Base-by-base conservation (phyloP, 1,284 basidiomycete genomes). In the Leccinum fuscescens region DNA sequence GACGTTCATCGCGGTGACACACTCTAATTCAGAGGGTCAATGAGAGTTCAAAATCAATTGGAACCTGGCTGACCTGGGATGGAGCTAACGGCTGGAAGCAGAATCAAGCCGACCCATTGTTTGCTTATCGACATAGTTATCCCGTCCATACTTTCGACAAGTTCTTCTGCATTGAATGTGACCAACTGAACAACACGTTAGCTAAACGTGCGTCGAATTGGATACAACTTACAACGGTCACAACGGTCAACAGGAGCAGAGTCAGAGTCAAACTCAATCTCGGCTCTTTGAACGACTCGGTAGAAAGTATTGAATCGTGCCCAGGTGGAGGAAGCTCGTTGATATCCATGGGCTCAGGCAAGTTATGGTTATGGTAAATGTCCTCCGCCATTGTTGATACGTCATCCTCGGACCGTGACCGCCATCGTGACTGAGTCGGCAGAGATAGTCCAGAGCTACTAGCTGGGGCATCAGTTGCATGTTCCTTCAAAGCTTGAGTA, bases 81-180 rank as follows among this genome's bases (percentile, higher is more conserved):
- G 66, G 94, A 95, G 50, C 92, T 91, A 54, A 94, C 92, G 44
- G 91, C 90, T 5, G 95, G 96, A 12, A 98, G 80, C 12, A 98
- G 76, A 65, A 98, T 94, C 33, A 96, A 75, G 35, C 90, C 92
- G 39, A 96, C 83, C 70, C 93, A 96, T 72, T 93, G 90, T 66
- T 86, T 84, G 72, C 79, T 82, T 68, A 93, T 84, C 65, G 78
- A 71, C 6, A 69, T 76, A 15, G 75, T 70, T 56, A 86, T 71
- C n/a, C 83, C 86, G 66, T 89, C 80, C 66, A 96, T 93, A 8
- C 90, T 92, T 64, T 84, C 83, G 8, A 96, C 90, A 1, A 96
- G 84, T 70, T 82, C 92, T 74, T 96, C 94, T n/a, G 93, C 93
- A 4, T 92, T 94, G 44, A 95, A 76, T 2, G 87, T 86, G 29